Conservation (phyloP, 495 filamentous ascomycete species). For the Oidiodendron maius region DNA sequence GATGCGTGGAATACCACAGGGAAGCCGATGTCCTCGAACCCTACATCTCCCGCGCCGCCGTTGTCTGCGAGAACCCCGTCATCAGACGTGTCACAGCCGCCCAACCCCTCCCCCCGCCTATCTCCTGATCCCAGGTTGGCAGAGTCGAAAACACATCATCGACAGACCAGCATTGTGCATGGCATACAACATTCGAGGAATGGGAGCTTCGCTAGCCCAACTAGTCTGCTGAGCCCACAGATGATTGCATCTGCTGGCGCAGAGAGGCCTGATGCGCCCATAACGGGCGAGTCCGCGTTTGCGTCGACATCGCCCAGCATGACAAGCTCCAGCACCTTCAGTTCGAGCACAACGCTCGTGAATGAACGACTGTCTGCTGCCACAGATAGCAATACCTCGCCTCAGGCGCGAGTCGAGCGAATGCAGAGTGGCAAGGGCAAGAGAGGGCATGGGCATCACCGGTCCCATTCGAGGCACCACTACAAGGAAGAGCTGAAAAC, state of each 20-base stretch:
- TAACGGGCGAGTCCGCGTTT: slow-evolving; percentile 36
- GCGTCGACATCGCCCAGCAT: slow-evolving; percentile 18
- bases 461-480: slow-evolving; percentile 75
- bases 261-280: slow-evolving; percentile 32
- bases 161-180: slow-evolving; percentile 92
- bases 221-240: slow-evolving; percentile 75
- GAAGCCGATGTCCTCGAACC: slow-evolving; percentile 17
- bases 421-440: slow-evolving; percentile 60
- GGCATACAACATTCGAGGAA: slow-evolving; percentile 91
- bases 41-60: slow-evolving; percentile 3
- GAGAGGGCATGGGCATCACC: slow-evolving; percentile 69
- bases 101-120: slow-evolving; percentile 13
- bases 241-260: slow-evolving; percentile 64
- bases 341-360: slow-evolving; percentile 15
- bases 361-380: slow-evolving; percentile 16
- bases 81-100: slow-evolving; percentile 9
- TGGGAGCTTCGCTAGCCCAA: slow-evolving; percentile 54
- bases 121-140: slow-evolving; percentile 4
- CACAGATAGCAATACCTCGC: slow-evolving; percentile 16
- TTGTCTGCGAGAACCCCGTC: slow-evolving; percentile 1
- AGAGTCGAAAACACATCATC: slow-evolving; percentile 54
- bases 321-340: slow-evolving; percentile 15
- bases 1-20: slow-evolving; percentile 19
- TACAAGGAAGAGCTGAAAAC: slow-evolving; percentile 74
- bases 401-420: slow-evolving; percentile 50